phyloP scores from a whole-genome alignment of 116 monocot genomes.

The Dioscorea cayenensis region DNA sequence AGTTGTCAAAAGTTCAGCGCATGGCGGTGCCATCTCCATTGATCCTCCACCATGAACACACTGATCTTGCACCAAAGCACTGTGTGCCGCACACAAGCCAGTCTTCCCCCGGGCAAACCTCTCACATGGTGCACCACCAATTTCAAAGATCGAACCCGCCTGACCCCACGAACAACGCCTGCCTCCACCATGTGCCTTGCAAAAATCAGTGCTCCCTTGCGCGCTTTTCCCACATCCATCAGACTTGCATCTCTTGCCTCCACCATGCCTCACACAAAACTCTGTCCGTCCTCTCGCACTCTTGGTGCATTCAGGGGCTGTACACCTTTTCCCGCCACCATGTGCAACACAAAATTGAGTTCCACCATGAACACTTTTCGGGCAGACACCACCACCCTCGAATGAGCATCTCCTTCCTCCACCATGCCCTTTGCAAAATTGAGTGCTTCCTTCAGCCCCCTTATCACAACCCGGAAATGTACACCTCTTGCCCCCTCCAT shows the following conservation, averaged over 20 bases:
- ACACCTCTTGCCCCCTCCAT: constrained; percentile 92
- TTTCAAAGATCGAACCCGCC: constrained; percentile 19
- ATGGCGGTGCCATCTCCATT: constrained; percentile 1
- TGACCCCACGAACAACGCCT: constrained; percentile 69
- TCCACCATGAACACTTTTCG: constrained; percentile 90
- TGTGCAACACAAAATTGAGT: constrained; percentile 79
- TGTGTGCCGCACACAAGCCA: constrained; percentile 54
- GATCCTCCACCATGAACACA: constrained; percentile 46
- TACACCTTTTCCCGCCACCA: constrained; percentile 89
- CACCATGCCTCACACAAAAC: constrained; percentile 81
- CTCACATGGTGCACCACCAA: constrained; percentile 27
- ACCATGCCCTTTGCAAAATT: constrained; percentile 77
- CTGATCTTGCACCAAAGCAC: constrained; percentile 36
- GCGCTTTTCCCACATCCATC: constrained; percentile 82
- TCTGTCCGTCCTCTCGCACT: constrained; percentile 74
- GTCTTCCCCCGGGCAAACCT: constrained; percentile 52
- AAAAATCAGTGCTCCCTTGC: constrained; percentile 80
- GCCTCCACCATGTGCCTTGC: constrained; percentile 95
- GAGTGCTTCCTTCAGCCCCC: constrained; percentile 87
- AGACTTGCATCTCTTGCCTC: constrained; percentile 70
- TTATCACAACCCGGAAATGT: constrained; percentile 49
- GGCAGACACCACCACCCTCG: constrained; percentile 60
- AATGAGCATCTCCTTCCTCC: constrained; percentile 77
- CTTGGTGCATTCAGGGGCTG: constrained; percentile 50
- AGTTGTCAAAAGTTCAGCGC: not conserved